Base-by-base conservation (phyloP, 257 asterid genomes). In the Solanum gandarillasii region DNA sequence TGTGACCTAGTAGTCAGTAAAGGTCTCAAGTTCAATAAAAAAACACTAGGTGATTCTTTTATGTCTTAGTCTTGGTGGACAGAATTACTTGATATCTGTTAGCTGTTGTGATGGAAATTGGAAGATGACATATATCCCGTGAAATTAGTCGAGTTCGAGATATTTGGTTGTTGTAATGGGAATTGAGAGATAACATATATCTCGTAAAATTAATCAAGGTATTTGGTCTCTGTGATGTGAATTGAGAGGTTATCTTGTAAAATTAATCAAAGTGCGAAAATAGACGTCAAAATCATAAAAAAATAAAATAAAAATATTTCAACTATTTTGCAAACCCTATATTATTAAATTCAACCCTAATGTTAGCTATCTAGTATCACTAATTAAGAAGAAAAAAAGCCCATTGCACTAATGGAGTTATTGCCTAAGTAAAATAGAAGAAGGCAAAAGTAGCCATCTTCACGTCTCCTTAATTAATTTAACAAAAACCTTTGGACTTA, bases 381-480 rank as follows among this genome's bases (percentile, higher is more conserved):
- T 68, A 12, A 13, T 6, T 55, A 65, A 21, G 1, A 25, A 25
- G 25, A 5, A 12, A 12, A 68, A 13, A 68, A 27, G 21, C 74
- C 21, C 74, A 12, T 27, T 70, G 39, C n/a, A 70, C 5, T 72
- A 32, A 70, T 70, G 38, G 76, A 70, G 76, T 70, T 29, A 13
- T 29, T 29, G 7, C 34, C 74, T 1, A 70, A 70, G 35, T 14
- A 72, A 72, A 72, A 41, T 1, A 35, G 48, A 35, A 16, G n/a
- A 39, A 79, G 38, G 32, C 41, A 34, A 81, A 81, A 46, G 85
- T 46, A 46, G 68, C 29, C 38, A 81, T 81, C 41, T 12, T 43
- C 41, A 81, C 68, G 85, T 81, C 85, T 81, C 85, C 85, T 23
- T 78, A 78, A 41, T 78, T 43, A 43, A 79, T 41, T 79, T 25